These are phyloP conservation scores for Nannochloropsis salina DNA, from an alignment of 108 stramenopile species.

Conservation along the genomic window DNA sequence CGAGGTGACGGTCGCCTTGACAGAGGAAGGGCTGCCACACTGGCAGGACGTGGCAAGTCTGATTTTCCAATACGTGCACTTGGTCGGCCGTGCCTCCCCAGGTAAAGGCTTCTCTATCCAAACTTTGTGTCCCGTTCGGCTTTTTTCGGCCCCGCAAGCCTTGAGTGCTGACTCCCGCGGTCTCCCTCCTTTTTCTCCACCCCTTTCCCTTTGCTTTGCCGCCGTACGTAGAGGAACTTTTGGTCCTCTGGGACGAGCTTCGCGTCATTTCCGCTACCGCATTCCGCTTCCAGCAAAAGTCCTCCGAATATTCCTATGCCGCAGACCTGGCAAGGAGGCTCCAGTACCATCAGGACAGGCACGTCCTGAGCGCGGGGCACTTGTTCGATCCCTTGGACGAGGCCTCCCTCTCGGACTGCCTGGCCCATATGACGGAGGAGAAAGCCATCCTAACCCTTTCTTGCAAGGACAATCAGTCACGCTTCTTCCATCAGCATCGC, in stretches of 20 bases:
- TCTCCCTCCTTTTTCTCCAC: not conserved
- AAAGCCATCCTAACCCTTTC: constrained; percentile 10
- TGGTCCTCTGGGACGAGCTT: not conserved
- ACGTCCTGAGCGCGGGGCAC: constrained; percentile 35
- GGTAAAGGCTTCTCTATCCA: not conserved
- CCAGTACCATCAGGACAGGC: constrained; percentile 20
- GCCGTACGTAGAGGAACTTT: not conserved
- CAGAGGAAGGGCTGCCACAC: constrained; percentile 28
- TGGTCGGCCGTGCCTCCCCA: constrained; percentile 19
- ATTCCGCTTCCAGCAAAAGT: constrained; percentile 21
- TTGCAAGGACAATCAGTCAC: not conserved
- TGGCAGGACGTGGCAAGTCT: constrained; percentile 34
- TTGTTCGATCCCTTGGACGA: constrained; percentile 22
- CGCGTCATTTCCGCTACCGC: not conserved
- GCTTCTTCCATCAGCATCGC: not conserved
- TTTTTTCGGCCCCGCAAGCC: too few relatives aligned
- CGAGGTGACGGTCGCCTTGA: constrained; percentile 32
- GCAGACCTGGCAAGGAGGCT: constrained; percentile 37
- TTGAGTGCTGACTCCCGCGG: not conserved
- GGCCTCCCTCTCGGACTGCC: not conserved
- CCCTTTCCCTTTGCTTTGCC: not conserved
- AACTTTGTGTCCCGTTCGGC: too few relatives aligned
- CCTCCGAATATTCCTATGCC: constrained; percentile 27
- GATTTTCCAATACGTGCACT: constrained; percentile 26
- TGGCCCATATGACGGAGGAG: not conserved